phyloP scores from a whole-genome alignment of 192 early-diverging fungal species.

The Rhizophagus sp. region DNA sequence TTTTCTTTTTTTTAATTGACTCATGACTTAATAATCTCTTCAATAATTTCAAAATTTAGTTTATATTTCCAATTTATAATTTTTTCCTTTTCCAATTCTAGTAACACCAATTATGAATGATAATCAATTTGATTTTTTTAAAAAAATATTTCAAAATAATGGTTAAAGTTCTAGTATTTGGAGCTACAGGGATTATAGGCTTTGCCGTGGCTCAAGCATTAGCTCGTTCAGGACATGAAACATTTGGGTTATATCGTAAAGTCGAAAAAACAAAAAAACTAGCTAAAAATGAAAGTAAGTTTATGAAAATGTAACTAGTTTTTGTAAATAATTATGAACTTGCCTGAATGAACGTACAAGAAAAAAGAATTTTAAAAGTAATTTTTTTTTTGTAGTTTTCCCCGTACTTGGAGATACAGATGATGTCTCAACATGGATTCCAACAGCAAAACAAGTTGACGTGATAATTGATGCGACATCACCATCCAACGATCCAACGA shows the following conservation, averaged over 20 bases:
- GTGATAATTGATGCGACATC: slow-evolving; percentile 38
- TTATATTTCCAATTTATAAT: no score
- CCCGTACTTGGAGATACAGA: slow-evolving; percentile 25
- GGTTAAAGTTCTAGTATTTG: slow-evolving; percentile 45
- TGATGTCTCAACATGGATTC: slow-evolving; percentile 24
- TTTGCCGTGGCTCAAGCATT: slow-evolving; percentile 37
- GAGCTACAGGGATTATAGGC: slow-evolving; percentile 44
- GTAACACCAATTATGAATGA: no score
- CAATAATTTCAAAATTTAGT: no score
- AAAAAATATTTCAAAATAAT: slow-evolving; percentile 18
- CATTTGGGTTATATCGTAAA: slow-evolving; percentile 40
- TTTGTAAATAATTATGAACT: no score
- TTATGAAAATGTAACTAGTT: no score
- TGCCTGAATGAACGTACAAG: no score
- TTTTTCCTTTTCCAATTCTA: no score
- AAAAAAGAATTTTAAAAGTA: neutral
- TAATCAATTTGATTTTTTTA: neutral
- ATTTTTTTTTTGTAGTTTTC: slow-evolving; percentile 19
- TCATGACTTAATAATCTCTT: no score
- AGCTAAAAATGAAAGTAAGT: slow-evolving; percentile 31
- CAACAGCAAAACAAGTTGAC: slow-evolving; percentile 27
- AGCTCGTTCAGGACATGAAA: slow-evolving; percentile 37
- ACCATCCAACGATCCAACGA: neutral
- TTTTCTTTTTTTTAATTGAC: no score
- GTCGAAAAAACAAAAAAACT: slow-evolving; percentile 27